Base-by-base conservation (phyloP, 2,329 filamentous ascomycete genomes). In the Alternaria sp. region DNA sequence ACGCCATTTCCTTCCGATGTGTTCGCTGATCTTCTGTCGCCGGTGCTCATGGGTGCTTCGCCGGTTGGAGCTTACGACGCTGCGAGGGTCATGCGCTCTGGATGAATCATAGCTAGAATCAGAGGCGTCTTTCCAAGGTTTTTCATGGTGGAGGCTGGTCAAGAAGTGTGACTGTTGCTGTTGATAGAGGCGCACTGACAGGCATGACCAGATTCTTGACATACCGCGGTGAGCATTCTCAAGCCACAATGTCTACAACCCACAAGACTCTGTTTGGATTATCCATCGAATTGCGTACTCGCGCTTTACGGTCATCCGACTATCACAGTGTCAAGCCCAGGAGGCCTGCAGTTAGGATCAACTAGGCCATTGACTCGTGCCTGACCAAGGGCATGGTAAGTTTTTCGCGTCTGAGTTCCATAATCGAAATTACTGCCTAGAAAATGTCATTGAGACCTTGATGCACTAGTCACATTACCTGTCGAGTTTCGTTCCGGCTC, bases 31-130 rank as follows among this genome's bases (percentile, higher is more conserved):
- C 25, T 40, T 51, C 16, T 27, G 49, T 46, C 34, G 22, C 34
- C 40, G 34, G 49, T 43, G 53, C 20, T 20, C 20, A 30, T 22
- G 57, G 57, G 41, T 32, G 27, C 22, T 52, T 32, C n/a, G 36
- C 60, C n/a, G 25, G 45, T 51, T 5, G 28, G 49, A 51, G 52
- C 20, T 60, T 45, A 52, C 48, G 45, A 63, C 51, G 57, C 27
- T 58, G 45, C 50, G 32, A 50, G 34, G 22, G 48, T 59, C 60
- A 65, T 63, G 38, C 46, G 46, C 38, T 41, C 18, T 51, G 25
- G 27, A 46, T 51, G 41, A 53, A 52, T 57, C 36, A 56, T 43
- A 22, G 20, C 53, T 32, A 27, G 48, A 18, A 41, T 36, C 30
- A 48, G 38, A 30, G 36, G 49, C 53, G 27, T 18, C 36, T 50